Percentiles rank a stretch among this genome's conserved stretches.
These are phyloP conservation scores for Polytrichum commune DNA, from an alignment of 225 moss, liverwort and hornwort species.

Conservation along the genomic window DNA sequence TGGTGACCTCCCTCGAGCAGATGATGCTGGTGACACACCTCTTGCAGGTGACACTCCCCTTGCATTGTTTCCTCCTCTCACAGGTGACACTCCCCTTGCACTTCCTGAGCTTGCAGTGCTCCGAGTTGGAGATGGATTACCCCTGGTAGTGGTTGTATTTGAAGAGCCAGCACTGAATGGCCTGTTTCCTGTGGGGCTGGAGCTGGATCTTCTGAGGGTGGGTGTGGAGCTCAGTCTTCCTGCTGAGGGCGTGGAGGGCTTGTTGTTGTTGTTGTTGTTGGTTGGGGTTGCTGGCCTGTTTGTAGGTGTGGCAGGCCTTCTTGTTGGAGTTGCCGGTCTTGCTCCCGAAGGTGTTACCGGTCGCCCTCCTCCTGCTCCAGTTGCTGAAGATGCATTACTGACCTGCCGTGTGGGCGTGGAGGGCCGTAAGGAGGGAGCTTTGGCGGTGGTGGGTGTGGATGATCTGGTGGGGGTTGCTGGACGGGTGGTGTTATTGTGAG, in stretches of 20 bases:
- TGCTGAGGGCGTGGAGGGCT: conserved; percentile 16
- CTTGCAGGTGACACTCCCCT: conserved; percentile 33
- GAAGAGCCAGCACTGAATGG: conserved; percentile 2
- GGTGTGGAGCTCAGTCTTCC: conserved; percentile 30
- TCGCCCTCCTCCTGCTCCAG: conserved; percentile 12
- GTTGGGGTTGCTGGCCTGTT: conserved; percentile 2
- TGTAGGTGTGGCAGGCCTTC: conserved; percentile 17
- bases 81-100: conserved; percentile 29
- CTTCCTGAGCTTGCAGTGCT: conserved; percentile 41
- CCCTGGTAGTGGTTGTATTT: conserved; percentile 1
- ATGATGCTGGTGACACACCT: conserved; percentile 25
- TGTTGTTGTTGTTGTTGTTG: conserved; percentile 11
- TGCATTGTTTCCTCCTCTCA: conserved; percentile 8
- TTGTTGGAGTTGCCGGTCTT: conserved; percentile 37
- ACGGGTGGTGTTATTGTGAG: conserved; percentile 4
- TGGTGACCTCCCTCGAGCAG: conserved; percentile 24
- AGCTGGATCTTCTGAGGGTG: conserved; percentile 43
- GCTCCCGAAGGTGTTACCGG: conserved; percentile 41
- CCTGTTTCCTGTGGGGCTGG: conserved; percentile 35
- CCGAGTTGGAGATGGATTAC: conserved; percentile 38
- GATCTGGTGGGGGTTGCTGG: conserved; percentile 40
- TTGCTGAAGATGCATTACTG: neutral
- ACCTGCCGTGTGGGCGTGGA: conserved; percentile 34
- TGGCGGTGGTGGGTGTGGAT: conserved; percentile 21
- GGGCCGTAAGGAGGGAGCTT: conserved; percentile 9